phyloP scores from a whole-genome alignment of 495 filamentous ascomycete genomes.

The Aspergillus biplanus region DNA sequence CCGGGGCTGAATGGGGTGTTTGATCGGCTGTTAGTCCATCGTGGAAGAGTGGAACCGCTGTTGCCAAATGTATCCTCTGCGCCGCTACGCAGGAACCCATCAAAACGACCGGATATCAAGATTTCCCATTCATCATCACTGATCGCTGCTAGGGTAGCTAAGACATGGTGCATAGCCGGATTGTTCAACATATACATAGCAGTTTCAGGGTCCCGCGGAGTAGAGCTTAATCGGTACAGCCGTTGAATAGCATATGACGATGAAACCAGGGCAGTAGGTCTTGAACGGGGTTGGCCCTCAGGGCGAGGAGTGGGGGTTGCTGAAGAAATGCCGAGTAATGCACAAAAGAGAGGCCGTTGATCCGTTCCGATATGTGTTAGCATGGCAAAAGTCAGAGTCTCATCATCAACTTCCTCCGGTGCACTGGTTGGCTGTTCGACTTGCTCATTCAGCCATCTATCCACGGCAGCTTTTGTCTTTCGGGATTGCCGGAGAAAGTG shows the following conservation, averaged over 20 bases:
- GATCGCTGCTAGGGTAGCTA: conserved; percentile 86
- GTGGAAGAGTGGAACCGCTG: conserved; percentile 22
- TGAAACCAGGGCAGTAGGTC: conserved; percentile 69
- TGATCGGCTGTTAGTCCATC: conserved; percentile 45
- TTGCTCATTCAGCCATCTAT: conserved; percentile 82
- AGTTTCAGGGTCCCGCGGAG: conserved; percentile 81
- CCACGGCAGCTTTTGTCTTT: conserved; percentile 81
- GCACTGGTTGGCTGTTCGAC: conserved; percentile 70
- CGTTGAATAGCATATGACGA: conserved; percentile 78
- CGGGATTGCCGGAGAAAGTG: conserved; percentile 87
- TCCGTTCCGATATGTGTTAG: conserved; percentile 79
- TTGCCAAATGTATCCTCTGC: conserved; percentile 63
- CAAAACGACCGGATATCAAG: conserved; percentile 91
- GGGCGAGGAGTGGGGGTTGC: conserved; percentile 46
- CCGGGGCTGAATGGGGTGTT: conserved; percentile 47
- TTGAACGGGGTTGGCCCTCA: conserved; percentile 55
- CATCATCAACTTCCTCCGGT: conserved; percentile 86
- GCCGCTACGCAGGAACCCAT: conserved; percentile 96
- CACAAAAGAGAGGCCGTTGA: conserved; percentile 77
- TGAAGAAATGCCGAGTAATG: conserved; percentile 71
- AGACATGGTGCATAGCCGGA: conserved; percentile 77
- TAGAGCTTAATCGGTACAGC: conserved; percentile 72
- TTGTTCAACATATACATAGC: conserved; percentile 90
- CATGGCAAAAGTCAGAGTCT: conserved; percentile 90
- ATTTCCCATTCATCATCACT: conserved; percentile 94